phyloP scores from a whole-genome alignment of 2,329 filamentous ascomycete genomes.

The Plenodomus tracheiphilus region DNA sequence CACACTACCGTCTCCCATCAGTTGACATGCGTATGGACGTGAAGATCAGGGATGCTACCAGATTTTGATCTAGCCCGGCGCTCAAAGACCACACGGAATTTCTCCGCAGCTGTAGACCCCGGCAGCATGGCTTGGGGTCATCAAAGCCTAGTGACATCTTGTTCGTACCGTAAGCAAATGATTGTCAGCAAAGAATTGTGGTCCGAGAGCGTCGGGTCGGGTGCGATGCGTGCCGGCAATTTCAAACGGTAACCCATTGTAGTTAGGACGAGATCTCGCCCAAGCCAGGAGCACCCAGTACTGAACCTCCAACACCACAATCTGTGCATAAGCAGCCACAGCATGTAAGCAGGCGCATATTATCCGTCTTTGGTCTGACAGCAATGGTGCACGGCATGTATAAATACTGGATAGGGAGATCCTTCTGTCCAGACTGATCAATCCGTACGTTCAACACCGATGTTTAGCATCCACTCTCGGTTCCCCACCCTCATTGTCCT shows the following conservation, averaged over 20 bases:
- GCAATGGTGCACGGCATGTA: constrained; percentile 1
- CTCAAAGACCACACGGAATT: not conserved
- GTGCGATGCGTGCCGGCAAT: constrained; percentile 2
- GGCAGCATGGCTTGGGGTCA: not conserved
- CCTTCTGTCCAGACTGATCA: not conserved
- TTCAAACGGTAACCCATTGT: not conserved
- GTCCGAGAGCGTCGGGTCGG: constrained; percentile 3
- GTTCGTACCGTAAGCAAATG: not conserved
- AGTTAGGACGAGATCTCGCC: constrained; percentile 2
- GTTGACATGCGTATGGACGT: not conserved
- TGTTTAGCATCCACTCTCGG: constrained; percentile 4
- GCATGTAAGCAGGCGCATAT: constrained; percentile 1
- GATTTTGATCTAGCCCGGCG: not conserved
- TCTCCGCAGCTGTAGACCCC: not conserved
- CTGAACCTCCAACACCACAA: constrained; percentile 3
- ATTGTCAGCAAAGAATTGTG: not conserved
- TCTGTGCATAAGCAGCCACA: constrained; percentile 1
- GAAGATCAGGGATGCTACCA: not conserved
- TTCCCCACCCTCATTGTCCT: constrained; percentile 2
- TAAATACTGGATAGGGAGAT: constrained; percentile 1
- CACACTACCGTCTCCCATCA: not conserved
- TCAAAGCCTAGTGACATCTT: not conserved
- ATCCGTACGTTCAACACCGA: not conserved
- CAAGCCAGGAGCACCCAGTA: not conserved
- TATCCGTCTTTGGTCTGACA: not conserved